Conservation (phyloP, 495 filamentous ascomycete genomes). For the Cladorrhinum samala region DNA sequence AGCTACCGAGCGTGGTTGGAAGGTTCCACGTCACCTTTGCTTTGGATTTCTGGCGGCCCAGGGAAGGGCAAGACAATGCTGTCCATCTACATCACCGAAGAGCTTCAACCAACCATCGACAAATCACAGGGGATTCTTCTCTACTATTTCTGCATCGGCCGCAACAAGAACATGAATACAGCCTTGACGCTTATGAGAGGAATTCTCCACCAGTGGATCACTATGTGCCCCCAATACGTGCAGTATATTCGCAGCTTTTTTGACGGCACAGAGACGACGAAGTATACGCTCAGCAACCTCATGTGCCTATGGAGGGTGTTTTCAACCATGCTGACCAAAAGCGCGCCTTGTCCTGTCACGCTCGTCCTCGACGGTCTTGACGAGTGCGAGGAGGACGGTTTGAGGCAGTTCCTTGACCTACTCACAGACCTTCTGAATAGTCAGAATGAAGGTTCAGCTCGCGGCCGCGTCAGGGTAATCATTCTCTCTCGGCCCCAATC, state of each 20-base stretch:
- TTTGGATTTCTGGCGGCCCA: background rate
- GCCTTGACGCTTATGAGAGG: background rate
- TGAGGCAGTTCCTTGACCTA: background rate
- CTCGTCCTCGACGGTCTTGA: background rate
- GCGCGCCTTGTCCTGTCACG: background rate
- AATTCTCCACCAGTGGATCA: background rate
- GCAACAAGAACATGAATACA: background rate
- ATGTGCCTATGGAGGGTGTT: background rate
- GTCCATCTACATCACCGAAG: background rate
- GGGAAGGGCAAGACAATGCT: background rate
- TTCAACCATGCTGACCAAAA: background rate
- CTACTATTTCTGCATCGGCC: background rate
- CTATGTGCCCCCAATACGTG: background rate
- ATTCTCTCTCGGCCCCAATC: background rate
- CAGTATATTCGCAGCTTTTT: background rate
- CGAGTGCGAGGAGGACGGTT: background rate
- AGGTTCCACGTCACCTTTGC: background rate
- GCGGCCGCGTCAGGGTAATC: background rate
- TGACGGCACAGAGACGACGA: background rate
- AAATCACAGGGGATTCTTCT: background rate
- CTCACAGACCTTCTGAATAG: background rate
- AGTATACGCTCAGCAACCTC: background rate
- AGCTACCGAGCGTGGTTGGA: background rate
- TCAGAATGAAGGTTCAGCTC: no score
- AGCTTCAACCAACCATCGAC: background rate